These are phyloP conservation scores for Astrephomene gubernaculifera DNA, from an alignment of 139 green algal genomes.

Conservation along the genomic window DNA sequence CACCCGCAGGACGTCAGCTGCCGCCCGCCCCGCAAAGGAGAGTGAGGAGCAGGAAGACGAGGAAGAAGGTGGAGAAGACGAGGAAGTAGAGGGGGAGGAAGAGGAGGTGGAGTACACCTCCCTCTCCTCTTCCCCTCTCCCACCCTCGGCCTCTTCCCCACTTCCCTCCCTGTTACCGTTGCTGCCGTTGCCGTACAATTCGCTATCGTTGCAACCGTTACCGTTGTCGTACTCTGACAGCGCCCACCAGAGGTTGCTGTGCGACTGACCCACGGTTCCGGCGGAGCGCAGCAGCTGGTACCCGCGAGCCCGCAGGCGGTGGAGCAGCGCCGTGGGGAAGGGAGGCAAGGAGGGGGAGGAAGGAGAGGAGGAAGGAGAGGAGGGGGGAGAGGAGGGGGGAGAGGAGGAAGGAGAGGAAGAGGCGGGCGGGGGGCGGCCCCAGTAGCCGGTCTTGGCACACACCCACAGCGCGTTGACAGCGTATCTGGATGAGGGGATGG, in stretches of 20 bases:
- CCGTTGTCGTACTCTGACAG: not conserved
- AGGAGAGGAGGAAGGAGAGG: not conserved
- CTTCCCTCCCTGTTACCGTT: not conserved
- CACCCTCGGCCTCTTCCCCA: not conserved
- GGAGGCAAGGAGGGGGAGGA: no score
- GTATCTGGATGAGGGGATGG: not conserved
- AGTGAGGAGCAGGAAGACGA: no score
- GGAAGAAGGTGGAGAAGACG: no score
- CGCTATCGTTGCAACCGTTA: not conserved
- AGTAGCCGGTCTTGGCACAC: conserved; percentile 16
- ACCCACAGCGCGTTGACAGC: conserved; percentile 30
- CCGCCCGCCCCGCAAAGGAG: no score
- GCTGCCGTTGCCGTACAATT: not conserved
- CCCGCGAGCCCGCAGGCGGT: not conserved
- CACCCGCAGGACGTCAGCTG: not conserved
- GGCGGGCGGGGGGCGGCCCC: not conserved
- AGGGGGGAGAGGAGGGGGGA: not conserved
- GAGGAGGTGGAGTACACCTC: no score
- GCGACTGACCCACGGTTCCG: not conserved
- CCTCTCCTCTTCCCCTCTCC: not conserved
- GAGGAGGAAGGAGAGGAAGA: not conserved
- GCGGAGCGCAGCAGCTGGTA: not conserved
- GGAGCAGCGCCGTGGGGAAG: not conserved
- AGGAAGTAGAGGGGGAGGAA: no score
- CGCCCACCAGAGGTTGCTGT: conserved; percentile 35